phyloP scores from a whole-genome alignment of 2,329 filamentous ascomycete genomes.

The Stemphylium beticola region DNA sequence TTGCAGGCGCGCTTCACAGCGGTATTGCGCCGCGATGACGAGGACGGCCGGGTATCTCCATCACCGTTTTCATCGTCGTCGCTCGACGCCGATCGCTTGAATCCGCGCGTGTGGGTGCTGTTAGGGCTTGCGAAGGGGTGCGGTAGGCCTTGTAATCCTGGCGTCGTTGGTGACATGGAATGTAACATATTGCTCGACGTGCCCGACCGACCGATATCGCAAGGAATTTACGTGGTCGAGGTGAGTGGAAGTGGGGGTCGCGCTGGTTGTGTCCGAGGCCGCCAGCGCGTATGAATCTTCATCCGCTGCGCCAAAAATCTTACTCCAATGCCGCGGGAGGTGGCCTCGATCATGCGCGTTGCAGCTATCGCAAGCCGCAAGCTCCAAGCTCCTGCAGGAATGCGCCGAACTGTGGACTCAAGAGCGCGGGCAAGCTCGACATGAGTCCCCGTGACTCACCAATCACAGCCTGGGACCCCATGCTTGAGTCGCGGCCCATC shows the following conservation, averaged over 20 bases:
- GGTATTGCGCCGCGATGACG: constrained; percentile 40
- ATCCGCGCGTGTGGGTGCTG: constrained; percentile 38
- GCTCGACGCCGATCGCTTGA: constrained; percentile 48
- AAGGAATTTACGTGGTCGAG: constrained; percentile 15
- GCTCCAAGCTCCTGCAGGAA: constrained; percentile 25
- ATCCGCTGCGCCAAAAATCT: constrained; percentile 9
- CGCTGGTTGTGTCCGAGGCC: constrained; percentile 15
- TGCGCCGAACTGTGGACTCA: constrained; percentile 18
- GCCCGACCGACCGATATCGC: constrained; percentile 26
- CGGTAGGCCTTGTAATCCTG: constrained; percentile 30
- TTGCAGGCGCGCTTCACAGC: constrained; percentile 76
- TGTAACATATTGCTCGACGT: constrained; percentile 18
- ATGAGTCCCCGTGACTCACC: constrained; percentile 4
- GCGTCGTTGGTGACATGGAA: constrained; percentile 43
- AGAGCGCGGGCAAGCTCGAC: constrained; percentile 8
- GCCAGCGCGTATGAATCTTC: constrained; percentile 10
- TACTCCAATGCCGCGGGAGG: constrained; percentile 6
- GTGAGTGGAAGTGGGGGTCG: constrained; percentile 19
- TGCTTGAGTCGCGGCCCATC: constrained; percentile 4
- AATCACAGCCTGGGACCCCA: constrained; percentile 12
- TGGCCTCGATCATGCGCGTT: constrained; percentile 10
- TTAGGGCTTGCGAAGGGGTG: constrained; percentile 41
- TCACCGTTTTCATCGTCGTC: constrained; percentile 47
- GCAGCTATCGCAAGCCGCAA: constrained; percentile 10
- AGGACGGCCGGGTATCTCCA: constrained; percentile 28